Conservation (phyloP, 495 filamentous ascomycete genomes). For the Aspergillus kassunensis region DNA sequence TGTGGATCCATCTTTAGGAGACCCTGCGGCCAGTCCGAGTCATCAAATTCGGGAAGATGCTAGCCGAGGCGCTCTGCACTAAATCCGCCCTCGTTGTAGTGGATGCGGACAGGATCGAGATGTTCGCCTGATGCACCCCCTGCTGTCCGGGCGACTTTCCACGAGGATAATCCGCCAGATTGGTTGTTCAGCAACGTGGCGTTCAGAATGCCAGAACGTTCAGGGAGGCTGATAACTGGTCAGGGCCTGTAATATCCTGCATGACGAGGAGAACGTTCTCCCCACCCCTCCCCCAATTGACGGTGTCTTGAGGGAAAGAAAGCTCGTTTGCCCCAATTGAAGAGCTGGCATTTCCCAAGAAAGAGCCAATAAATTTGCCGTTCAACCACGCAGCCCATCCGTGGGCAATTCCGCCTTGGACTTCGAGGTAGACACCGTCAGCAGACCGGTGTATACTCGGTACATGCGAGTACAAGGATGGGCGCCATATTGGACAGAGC, state of each 20-base stretch:
- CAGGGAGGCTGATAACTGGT: conserved; percentile 61
- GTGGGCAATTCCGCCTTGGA: conserved; percentile 58
- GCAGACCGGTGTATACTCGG: no score
- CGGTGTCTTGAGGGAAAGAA: not conserved
- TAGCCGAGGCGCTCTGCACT: conserved; percentile 63
- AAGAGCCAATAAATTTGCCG: conserved; percentile 49
- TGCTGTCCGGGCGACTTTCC: conserved; percentile 74
- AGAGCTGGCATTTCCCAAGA: conserved; percentile 42
- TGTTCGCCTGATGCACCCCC: conserved; percentile 60
- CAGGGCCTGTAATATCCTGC: conserved; percentile 67
- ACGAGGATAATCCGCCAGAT: conserved; percentile 44
- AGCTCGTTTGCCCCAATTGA: conserved; percentile 41
- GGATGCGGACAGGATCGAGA: conserved; percentile 58
- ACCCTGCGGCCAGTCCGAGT: conserved; percentile 36
- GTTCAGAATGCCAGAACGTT: conserved; percentile 61
- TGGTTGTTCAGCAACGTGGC: conserved; percentile 43
- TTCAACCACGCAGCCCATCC: conserved; percentile 55
- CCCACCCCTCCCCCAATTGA: conserved; percentile 42
- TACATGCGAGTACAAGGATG: no score
- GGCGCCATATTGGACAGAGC: no score
- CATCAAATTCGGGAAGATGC: conserved; percentile 54
- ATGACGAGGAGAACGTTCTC: conserved; percentile 62
- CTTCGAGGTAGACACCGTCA: conserved; percentile 50
- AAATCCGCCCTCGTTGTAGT: conserved; percentile 69
- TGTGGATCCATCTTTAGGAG: conserved; percentile 46